Conservation (phyloP, 108 stramenopile genomes). For the Stephanodiscus minutulus region DNA sequence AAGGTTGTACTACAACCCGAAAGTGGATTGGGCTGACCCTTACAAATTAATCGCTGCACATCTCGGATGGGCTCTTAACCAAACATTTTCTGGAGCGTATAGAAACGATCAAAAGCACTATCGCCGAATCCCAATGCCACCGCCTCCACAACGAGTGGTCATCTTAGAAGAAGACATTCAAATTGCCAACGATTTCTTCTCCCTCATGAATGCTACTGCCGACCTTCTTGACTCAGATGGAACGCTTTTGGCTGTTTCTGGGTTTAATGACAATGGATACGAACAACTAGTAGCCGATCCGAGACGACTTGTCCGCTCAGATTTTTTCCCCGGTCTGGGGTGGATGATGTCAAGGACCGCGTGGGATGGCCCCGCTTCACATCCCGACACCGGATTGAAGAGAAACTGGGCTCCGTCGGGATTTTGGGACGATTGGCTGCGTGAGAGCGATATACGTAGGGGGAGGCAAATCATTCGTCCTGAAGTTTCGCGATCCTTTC, state of each 20-base stretch:
- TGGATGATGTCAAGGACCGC: constrained; percentile 90
- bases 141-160: constrained; percentile 68
- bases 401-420: constrained; percentile 64
- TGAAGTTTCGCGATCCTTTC: constrained; percentile 85
- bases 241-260: constrained; percentile 85
- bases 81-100: constrained; percentile 62
- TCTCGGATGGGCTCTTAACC: constrained; percentile 82
- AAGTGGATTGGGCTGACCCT: constrained; percentile 38
- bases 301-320: constrained; percentile 69
- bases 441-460: constrained; percentile 81
- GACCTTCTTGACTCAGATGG: constrained; percentile 76
- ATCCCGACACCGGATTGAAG: constrained; percentile 59
- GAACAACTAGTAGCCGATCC: constrained; percentile 52
- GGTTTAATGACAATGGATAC: constrained; percentile 94
- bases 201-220: constrained; percentile 80
- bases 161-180: constrained; percentile 92
- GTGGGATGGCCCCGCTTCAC: constrained; percentile 58
- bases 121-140: constrained; percentile 23
- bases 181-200: constrained; percentile 91
- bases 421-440: constrained; percentile 97
- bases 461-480: constrained; percentile 85
- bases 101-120: constrained; percentile 19
- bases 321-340: constrained; percentile 95
- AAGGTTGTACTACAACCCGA: neutral
- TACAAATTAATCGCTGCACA: constrained; percentile 77